phyloP scores from a whole-genome alignment of 805 yeast species.

The Pichia kluyveri region DNA sequence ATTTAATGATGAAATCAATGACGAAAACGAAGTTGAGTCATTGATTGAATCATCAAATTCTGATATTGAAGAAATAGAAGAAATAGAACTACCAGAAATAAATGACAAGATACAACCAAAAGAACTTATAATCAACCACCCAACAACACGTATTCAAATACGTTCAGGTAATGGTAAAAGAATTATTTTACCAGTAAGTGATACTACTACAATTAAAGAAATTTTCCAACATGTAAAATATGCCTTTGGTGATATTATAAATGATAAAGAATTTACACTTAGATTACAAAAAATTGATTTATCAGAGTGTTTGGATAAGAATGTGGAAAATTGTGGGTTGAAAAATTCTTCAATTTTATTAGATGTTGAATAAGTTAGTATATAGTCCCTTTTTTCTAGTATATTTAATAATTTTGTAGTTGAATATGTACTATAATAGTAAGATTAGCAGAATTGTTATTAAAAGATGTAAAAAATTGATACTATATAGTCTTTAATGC shows the following conservation, averaged over 20 bases:
- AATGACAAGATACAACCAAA: conserved; percentile 31
- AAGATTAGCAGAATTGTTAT: no score
- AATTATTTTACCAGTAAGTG: conserved; percentile 57
- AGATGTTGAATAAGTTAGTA: conserved; percentile 34
- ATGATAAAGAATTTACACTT: conserved; percentile 44
- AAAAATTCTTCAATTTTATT: conserved; percentile 73
- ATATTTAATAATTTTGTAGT: no score
- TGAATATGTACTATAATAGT: no score
- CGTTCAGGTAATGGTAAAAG: conserved; percentile 79
- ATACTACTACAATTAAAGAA: conserved; percentile 46
- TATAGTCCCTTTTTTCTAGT: no score
- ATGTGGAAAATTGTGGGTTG: conserved; percentile 66
- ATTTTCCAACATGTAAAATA: conserved; percentile 64
- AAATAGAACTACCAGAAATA: conserved; percentile 6
- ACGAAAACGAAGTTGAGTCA: conserved; percentile 17
- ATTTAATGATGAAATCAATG: conserved; percentile 33
- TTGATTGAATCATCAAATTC: no score
- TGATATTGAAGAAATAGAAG: conserved; percentile 4
- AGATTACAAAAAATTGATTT: conserved; percentile 53
- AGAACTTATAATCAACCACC: conserved; percentile 50
- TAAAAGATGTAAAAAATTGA: no score
- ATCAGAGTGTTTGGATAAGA: conserved; percentile 30
- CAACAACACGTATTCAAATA: conserved; percentile 74
- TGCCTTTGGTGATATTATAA: conserved; percentile 35
- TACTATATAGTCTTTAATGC: no score